phyloP scores from a whole-genome alignment of 2,329 filamentous ascomycete genomes.

The Pleurostoma richardsiae region DNA sequence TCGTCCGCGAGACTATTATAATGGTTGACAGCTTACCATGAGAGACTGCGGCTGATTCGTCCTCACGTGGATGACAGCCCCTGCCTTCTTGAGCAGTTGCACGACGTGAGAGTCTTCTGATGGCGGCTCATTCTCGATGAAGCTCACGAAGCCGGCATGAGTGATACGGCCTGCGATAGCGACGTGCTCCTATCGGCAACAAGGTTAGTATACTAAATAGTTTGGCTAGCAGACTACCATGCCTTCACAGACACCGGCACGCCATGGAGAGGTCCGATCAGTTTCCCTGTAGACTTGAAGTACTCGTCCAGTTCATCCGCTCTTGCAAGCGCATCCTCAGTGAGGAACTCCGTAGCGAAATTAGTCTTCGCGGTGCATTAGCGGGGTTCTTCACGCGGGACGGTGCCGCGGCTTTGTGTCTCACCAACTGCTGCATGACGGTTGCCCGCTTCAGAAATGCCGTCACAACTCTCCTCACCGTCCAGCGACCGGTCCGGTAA shows the following conservation, averaged over 20 bases:
- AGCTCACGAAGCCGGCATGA: slow-evolving; percentile 24
- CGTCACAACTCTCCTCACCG: slow-evolving; percentile 28
- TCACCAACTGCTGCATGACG: slow-evolving; percentile 38
- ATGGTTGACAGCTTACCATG: slow-evolving; percentile 14
- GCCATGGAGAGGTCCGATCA: slow-evolving; percentile 43
- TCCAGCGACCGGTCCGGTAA: slow-evolving; percentile 14
- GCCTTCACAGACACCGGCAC: slow-evolving; percentile 16
- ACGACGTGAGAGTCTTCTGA: slow-evolving; percentile 23
- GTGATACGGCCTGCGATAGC: slow-evolving; percentile 11
- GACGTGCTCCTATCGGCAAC: slow-evolving; percentile 9
- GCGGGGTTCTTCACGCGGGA: neutral
- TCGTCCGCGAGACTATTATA: slow-evolving; percentile 3
- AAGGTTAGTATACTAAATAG: no score
- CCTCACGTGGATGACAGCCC: slow-evolving; percentile 34
- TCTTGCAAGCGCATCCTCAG: slow-evolving; percentile 29
- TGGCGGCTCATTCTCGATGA: slow-evolving; percentile 12
- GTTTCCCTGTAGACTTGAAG: slow-evolving; percentile 23
- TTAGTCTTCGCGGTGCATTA: slow-evolving; percentile 5
- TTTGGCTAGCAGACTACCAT: neutral
- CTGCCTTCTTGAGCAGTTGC: slow-evolving; percentile 24
- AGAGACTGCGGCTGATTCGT: slow-evolving; percentile 34
- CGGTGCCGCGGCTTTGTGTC: neutral
- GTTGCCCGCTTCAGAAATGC: slow-evolving; percentile 46
- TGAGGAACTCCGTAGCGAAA: slow-evolving; percentile 24
- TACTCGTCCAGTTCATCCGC: slow-evolving; percentile 36